These are phyloP conservation scores for Rhexocercosporidium sp. DNA, from an alignment of 2,329 filamentous ascomycete genomes.

Conservation along the genomic window DNA sequence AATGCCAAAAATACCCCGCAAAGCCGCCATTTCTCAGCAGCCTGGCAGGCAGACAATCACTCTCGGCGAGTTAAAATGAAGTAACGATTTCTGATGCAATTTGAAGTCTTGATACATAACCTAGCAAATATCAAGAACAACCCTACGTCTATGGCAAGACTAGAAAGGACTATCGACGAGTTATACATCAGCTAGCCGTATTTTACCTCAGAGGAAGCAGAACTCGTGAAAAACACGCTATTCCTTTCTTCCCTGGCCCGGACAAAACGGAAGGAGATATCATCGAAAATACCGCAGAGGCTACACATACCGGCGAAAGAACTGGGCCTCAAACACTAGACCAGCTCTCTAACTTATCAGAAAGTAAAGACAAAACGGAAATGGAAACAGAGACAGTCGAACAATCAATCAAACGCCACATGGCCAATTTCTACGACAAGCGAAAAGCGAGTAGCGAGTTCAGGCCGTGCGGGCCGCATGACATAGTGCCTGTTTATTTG, in stretches of 20 bases:
- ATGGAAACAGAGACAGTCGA: conserved; percentile 33
- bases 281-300: conserved; percentile 11
- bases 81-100: conserved; percentile 1
- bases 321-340: neutral
- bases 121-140: conserved; percentile 33
- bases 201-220: conserved; percentile 35
- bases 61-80: neutral
- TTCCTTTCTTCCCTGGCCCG: conserved; percentile 15
- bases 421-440: conserved; percentile 39
- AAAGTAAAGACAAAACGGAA: neutral
- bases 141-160: conserved; percentile 26
- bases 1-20: neutral
- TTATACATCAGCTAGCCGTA: conserved; percentile 40
- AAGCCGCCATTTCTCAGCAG: neutral
- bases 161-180: conserved; percentile 32
- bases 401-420: conserved; percentile 30
- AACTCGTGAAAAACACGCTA: conserved; percentile 29
- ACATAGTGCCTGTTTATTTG: conserved; percentile 33
- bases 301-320: conserved; percentile 1
- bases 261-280: conserved; percentile 23
- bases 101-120: conserved; percentile 36
- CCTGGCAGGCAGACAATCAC: neutral
- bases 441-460: conserved; percentile 40
- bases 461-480: conserved; percentile 40
- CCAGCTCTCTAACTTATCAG: neutral